phyloP scores from a whole-genome alignment of 2,329 filamentous ascomycete species.

The Dothideomycetidae sp. region DNA sequence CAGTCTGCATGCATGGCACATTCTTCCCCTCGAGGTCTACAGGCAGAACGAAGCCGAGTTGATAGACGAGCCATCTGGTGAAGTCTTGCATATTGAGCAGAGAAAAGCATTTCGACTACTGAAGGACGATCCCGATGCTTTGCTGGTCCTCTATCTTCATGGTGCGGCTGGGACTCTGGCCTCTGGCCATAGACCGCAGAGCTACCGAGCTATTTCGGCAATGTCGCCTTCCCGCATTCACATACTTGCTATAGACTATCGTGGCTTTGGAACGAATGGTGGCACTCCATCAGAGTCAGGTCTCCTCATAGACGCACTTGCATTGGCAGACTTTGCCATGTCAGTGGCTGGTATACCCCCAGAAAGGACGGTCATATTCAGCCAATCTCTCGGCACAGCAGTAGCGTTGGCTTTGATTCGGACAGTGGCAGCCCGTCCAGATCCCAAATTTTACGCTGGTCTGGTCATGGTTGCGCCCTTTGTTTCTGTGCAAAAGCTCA shows the following conservation, averaged over 20 bases:
- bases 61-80: conserved; percentile 29
- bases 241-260: conserved; percentile 46
- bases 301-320: conserved; percentile 39
- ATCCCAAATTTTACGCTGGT: conserved; percentile 38
- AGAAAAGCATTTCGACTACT: conserved; percentile 48
- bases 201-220: conserved; percentile 43
- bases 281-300: conserved; percentile 43
- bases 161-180: conserved; percentile 43
- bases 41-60: conserved; percentile 29
- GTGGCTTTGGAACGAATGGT: conserved; percentile 43
- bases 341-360: conserved; percentile 38
- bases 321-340: conserved; percentile 41
- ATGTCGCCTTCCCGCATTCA: conserved; percentile 40
- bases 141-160: conserved; percentile 49
- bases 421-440: conserved; percentile 28
- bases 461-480: conserved; percentile 45
- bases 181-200: conserved; percentile 40
- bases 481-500: conserved; percentile 38
- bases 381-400: conserved; percentile 45
- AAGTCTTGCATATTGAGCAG: conserved; percentile 40
- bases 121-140: conserved; percentile 47
- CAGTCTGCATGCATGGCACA: conserved; percentile 36
- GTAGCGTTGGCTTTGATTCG: conserved; percentile 33
- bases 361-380: conserved; percentile 43
- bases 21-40: conserved; percentile 35